These are phyloP conservation scores for Nannochloris sp. DNA, from an alignment of 139 green algal genomes.

Conservation along the genomic window DNA sequence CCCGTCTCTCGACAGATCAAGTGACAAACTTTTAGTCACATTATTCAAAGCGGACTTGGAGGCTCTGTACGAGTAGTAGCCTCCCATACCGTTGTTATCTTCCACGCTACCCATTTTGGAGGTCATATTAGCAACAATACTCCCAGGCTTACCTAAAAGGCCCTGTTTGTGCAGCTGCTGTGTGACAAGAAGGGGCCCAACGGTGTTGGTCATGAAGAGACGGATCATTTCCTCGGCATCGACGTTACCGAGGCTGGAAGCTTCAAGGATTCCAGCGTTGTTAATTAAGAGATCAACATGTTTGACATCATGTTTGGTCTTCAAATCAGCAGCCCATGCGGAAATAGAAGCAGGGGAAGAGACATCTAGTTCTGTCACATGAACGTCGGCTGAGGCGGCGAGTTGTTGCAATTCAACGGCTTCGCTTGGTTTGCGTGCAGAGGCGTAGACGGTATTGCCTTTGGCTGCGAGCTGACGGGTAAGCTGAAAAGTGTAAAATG, in stretches of 20 bases:
- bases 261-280: conserved; percentile 32
- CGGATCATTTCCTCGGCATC: conserved; percentile 39
- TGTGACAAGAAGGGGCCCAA: conserved; percentile 49
- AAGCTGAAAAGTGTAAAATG: conserved; percentile 13
- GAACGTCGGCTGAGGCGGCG: not conserved
- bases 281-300: conserved; percentile 35
- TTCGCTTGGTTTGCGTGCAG: conserved; percentile 12
- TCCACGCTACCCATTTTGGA: conserved; percentile 33
- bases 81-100: conserved; percentile 16
- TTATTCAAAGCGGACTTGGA: conserved; percentile 72
- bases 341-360: conserved; percentile 2
- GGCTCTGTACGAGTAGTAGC: conserved; percentile 48
- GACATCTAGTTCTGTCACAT: conserved; percentile 22
- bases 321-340: not conserved
- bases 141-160: conserved; percentile 19
- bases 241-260: conserved; percentile 12
- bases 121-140: conserved; percentile 15
- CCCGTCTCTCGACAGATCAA: conserved; percentile 43
- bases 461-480: conserved; percentile 29
- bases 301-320: not conserved
- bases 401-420: conserved; percentile 11
- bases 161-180: conserved; percentile 39
- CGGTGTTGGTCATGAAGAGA: conserved; percentile 37
- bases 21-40: conserved; percentile 51
- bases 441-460: conserved; percentile 37